These are phyloP conservation scores for Saturnispora sanitii DNA, from an alignment of 805 yeast species.

Conservation along the genomic window DNA sequence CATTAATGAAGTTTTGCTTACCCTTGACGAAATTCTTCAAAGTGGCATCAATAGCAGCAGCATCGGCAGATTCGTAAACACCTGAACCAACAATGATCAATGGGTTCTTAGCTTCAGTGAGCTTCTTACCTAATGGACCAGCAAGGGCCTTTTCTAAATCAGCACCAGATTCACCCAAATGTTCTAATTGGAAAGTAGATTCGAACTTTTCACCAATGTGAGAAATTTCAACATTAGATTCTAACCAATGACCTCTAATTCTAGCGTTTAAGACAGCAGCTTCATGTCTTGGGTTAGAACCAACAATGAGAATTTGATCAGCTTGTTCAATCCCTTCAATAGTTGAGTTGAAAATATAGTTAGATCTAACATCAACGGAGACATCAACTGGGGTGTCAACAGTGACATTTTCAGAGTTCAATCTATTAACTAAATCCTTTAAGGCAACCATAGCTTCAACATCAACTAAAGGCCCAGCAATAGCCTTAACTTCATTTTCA, in stretches of 20 bases:
- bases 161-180: constrained; percentile 51
- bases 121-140: constrained; percentile 62
- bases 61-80: constrained; percentile 57
- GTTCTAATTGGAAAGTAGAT: constrained; percentile 57
- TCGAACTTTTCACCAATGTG: constrained; percentile 71
- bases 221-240: constrained; percentile 52
- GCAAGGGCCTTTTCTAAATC: constrained; percentile 49
- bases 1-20: constrained; percentile 49
- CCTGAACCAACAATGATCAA: constrained; percentile 76
- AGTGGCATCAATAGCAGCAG: constrained; percentile 46
- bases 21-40: constrained; percentile 53
- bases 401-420: constrained; percentile 74
- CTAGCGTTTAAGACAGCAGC: constrained; percentile 83
- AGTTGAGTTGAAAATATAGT: constrained; percentile 71
- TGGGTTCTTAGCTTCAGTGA: constrained; percentile 60
- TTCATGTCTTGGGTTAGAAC: constrained; percentile 84
- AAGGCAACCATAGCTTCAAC: constrained; percentile 76
- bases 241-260: constrained; percentile 72
- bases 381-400: constrained; percentile 55
- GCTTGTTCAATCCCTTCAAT: constrained; percentile 75
- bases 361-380: constrained; percentile 68
- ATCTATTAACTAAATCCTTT: constrained; percentile 65
- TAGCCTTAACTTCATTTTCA: constrained; percentile 67
- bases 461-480: constrained; percentile 74
- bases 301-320: constrained; percentile 69